Evolutionary conservation across 345 rosid genomes (phyloP).

Genomic region (Brassica nigra): DNA sequence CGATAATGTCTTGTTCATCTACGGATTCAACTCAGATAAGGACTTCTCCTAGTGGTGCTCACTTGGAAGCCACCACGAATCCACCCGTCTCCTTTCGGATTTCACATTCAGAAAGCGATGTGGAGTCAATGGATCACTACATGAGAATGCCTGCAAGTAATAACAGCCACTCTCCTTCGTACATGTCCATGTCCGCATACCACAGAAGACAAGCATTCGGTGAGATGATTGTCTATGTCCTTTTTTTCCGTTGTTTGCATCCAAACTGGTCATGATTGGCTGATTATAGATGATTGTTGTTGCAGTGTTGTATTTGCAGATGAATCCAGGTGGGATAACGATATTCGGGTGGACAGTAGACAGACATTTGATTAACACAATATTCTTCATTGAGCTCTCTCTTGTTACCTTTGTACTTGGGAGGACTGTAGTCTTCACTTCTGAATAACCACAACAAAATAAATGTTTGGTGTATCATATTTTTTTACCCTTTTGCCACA

Average conservation of each 20-base stretch:
- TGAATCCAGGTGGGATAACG: constrained; percentile 90
- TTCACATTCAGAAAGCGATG: constrained; percentile 73
- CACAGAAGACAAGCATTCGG: constrained; percentile 88
- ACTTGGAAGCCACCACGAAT: constrained; percentile 45
- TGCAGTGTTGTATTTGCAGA: constrained; percentile 82
- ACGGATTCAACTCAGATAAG: constrained; percentile 53
- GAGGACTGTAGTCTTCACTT: constrained; percentile 56
- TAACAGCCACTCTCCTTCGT: constrained; percentile 54
- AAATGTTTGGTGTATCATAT: constrained; percentile 10
- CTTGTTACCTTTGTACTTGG: constrained; percentile 81
- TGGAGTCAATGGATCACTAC: constrained; percentile 72
- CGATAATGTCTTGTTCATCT: constrained; percentile 63
- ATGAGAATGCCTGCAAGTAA: constrained; percentile 56
- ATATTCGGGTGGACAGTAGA: constrained; percentile 90
- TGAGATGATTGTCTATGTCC: constrained; percentile 26
- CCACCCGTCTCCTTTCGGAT: constrained; percentile 38
- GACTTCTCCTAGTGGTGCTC: constrained; percentile 52
- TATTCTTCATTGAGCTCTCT: constrained; percentile 82
- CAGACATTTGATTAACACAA: constrained; percentile 72
- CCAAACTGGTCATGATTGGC: neutral
- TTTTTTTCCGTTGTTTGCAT: neutral
- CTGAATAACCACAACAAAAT: constrained; percentile 10
- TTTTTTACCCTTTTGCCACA: constrained; percentile 1
- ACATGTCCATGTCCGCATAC: constrained; percentile 68
- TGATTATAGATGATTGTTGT: constrained; percentile 2